Conservation (phyloP, 129 eudicot genomes). For the Calendula officinalis region DNA sequence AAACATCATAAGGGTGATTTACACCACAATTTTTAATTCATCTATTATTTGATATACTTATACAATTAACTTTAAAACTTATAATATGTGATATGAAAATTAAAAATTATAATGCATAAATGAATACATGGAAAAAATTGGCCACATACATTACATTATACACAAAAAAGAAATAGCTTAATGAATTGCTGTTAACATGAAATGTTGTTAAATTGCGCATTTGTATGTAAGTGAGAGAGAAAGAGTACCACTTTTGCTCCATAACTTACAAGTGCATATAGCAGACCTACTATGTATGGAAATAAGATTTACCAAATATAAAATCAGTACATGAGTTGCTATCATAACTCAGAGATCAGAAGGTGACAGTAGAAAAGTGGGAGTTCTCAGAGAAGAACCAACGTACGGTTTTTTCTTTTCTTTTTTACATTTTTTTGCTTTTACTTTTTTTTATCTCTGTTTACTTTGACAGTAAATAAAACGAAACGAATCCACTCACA, state of each 20-base stretch:
- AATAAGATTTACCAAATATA: conserved; percentile 19
- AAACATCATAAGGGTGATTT: conserved; percentile 38
- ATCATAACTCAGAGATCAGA: background rate
- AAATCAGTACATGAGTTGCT: conserved; percentile 14
- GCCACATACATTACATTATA: too few species aligned
- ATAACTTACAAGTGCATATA: conserved; percentile 7
- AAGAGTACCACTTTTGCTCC: background rate
- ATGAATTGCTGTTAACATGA: too few species aligned
- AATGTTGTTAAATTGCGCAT: too few species aligned
- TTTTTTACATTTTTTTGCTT: background rate
- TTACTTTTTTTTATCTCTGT: conserved; percentile 25
- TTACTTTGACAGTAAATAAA: conserved; percentile 15
- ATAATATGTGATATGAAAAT: too few species aligned
- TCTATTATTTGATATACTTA: too few species aligned
- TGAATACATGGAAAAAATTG: too few species aligned
- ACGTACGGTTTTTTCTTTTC: conserved; percentile 17
- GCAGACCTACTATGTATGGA: conserved; percentile 23
- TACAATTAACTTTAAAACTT: too few species aligned
- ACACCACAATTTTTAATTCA: too few species aligned
- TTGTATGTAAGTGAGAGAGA: background rate
- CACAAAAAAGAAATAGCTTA: too few species aligned
- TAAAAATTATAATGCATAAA: too few species aligned
- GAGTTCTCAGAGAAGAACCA: conserved; percentile 26
- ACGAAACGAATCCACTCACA: conserved; percentile 18
- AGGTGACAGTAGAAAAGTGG: conserved; percentile 30